Conservation (phyloP, 106 monocot species). For the Xerophyta viscosa region DNA sequence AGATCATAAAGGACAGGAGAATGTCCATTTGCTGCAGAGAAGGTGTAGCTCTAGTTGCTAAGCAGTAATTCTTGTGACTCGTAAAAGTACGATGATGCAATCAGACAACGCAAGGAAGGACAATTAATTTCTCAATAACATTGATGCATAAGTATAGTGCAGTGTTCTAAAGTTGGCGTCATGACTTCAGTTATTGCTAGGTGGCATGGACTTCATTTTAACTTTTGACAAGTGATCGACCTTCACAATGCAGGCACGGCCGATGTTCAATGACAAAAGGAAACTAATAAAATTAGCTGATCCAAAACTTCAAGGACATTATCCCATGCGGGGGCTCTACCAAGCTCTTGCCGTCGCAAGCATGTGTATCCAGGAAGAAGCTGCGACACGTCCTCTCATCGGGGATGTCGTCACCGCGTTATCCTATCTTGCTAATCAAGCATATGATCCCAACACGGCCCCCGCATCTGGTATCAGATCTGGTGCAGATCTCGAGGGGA, state of each 20-base stretch:
- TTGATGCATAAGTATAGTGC: no score
- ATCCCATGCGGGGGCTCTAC: slow-evolving; percentile 27
- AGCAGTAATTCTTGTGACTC: no score
- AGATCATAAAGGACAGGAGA: no score
- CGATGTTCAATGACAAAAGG: slow-evolving; percentile 21
- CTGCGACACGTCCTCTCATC: slow-evolving; percentile 23
- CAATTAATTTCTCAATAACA: no score
- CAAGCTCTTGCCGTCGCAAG: slow-evolving; percentile 28
- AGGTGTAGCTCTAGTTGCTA: no score
- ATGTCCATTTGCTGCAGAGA: no score
- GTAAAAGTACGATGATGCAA: no score
- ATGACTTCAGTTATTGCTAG: no score
- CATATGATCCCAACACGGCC: slow-evolving; percentile 16
- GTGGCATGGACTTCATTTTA: no score
- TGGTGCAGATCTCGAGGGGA: neutral
- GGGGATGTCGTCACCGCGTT: slow-evolving; percentile 28
- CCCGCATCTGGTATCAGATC: neutral
- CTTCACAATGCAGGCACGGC: slow-evolving; percentile 23
- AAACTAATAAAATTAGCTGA: slow-evolving; percentile 23
- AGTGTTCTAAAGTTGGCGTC: no score
- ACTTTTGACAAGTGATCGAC: no score
- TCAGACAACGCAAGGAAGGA: no score
- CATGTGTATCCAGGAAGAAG: slow-evolving; percentile 34
- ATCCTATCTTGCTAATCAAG: slow-evolving; percentile 17
- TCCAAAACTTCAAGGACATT: slow-evolving; percentile 23